Evolutionary conservation across 139 green algal genomes (phyloP).

Genomic region (Raphidocelis subcapitata): DNA sequence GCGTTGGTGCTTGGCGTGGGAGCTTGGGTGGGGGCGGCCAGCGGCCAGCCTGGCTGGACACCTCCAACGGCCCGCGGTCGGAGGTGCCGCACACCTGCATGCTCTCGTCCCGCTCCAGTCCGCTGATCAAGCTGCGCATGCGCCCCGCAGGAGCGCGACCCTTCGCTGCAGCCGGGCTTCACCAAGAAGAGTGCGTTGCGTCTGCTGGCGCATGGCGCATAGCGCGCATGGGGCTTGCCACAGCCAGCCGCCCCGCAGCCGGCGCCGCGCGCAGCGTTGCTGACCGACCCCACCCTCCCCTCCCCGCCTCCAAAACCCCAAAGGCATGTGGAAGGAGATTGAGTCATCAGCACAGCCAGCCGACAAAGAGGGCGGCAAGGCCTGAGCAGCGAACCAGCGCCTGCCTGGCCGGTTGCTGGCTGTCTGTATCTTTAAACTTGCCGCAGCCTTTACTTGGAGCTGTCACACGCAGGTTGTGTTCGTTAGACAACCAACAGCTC

Average conservation of each 20-base stretch:
- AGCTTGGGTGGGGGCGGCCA: neutral
- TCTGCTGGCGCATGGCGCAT: neutral
- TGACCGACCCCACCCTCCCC: neutral
- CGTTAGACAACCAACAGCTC: no score
- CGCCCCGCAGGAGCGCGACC: neutral
- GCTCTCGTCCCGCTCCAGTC: neutral
- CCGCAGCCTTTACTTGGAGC: no score
- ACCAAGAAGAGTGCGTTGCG: neutral
- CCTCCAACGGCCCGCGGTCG: neutral
- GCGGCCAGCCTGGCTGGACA: neutral
- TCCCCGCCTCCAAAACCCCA: neutral
- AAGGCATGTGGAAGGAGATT: constrained; percentile 29
- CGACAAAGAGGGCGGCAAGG: neutral
- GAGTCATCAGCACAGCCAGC: constrained; percentile 11
- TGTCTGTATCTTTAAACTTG: no score
- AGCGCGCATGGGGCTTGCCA: neutral
- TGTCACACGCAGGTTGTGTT: no score
- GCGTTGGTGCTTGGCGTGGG: neutral
- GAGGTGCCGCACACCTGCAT: constrained; percentile 3
- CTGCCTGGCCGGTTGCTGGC: no score
- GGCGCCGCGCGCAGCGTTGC: no score
- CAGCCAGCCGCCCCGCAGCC: no score
- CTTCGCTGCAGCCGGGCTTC: neutral
- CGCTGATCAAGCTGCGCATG: neutral
- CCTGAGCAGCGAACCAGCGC: neutral